Percentiles rank a stretch among this genome's conserved stretches.
Conservation (phyloP, 495 filamentous ascomycete genomes). For the Aspergillus conjunctus region DNA sequence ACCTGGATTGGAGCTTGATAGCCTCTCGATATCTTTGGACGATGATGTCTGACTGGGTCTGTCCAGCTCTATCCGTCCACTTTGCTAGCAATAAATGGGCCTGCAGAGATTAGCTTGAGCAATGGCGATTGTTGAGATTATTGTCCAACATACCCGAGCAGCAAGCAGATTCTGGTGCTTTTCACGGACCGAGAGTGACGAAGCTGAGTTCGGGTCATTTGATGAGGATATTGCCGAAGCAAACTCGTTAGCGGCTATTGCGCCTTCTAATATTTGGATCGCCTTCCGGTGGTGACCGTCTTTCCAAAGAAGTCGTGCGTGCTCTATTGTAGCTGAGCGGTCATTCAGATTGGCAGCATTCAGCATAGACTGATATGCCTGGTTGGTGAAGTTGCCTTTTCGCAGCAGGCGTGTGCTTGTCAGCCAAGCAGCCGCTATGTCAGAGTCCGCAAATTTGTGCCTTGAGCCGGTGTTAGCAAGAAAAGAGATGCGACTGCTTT, state of each 20-base stretch:
- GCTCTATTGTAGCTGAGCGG: constrained; percentile 84
- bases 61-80: constrained; percentile 91
- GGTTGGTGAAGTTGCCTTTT: constrained; percentile 77
- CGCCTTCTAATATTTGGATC: constrained; percentile 83
- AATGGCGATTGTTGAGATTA: neutral
- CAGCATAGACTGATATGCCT: constrained; percentile 89
- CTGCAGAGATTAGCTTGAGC: constrained; percentile 25
- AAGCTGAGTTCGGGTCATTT: constrained; percentile 39
- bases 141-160: constrained; percentile 38
- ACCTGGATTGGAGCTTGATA: constrained; percentile 49
- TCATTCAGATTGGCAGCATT: constrained; percentile 85
- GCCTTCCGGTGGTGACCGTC: constrained; percentile 93
- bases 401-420: constrained; percentile 82
- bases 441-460: constrained; percentile 55
- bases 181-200: constrained; percentile 36
- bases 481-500: neutral
- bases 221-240: constrained; percentile 49
- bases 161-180: constrained; percentile 51
- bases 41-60: constrained; percentile 78
- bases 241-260: constrained; percentile 76
- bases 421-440: constrained; percentile 85
- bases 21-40: constrained; percentile 78
- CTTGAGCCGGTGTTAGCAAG: constrained; percentile 31
- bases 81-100: constrained; percentile 90
- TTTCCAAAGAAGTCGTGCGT: constrained; percentile 90